Conservation (phyloP, 192 early-diverging fungal genomes). For the Linnemannia elongata region DNA sequence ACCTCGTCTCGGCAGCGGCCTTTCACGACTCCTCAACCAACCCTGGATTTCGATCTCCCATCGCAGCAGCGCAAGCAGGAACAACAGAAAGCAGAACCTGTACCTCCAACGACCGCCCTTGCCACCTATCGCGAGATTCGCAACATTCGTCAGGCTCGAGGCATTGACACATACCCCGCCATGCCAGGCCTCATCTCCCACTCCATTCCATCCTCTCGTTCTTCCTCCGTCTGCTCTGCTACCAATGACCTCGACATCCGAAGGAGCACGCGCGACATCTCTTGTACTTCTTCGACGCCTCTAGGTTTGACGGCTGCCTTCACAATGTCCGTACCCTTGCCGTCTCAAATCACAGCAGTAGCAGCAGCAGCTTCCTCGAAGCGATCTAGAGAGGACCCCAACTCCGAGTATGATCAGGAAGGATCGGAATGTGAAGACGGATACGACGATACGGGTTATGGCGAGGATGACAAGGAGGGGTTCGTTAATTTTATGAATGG, state of each 20-base stretch:
- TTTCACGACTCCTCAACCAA: not conserved
- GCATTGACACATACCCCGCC: not conserved
- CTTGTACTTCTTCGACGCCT: not conserved
- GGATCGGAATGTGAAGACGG: not conserved
- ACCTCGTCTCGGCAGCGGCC: not conserved
- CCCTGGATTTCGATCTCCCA: not conserved
- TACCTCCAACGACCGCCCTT: not conserved
- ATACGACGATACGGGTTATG: not conserved
- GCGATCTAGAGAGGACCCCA: not conserved
- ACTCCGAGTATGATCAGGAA: not conserved
- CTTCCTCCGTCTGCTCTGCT: not conserved
- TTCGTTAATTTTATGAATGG: not conserved
- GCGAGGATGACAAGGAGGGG: not conserved
- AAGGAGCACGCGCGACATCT: not conserved
- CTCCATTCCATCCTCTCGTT: not conserved
- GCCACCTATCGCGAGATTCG: constrained; percentile 1
- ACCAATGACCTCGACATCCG: not conserved
- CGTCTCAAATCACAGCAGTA: not conserved
- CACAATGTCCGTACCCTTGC: not conserved
- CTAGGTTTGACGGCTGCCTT: not conserved
- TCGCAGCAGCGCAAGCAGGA: not conserved
- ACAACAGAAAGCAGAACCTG: not conserved
- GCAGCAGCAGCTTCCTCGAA: not conserved
- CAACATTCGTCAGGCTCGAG: not conserved
- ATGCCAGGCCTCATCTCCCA: not conserved